A percentile compares a stretch with the other conserved stretches of the same genome.
Conservation (phyloP, 1,284 basidiomycete genomes). For the Leccinum pachyderme region DNA sequence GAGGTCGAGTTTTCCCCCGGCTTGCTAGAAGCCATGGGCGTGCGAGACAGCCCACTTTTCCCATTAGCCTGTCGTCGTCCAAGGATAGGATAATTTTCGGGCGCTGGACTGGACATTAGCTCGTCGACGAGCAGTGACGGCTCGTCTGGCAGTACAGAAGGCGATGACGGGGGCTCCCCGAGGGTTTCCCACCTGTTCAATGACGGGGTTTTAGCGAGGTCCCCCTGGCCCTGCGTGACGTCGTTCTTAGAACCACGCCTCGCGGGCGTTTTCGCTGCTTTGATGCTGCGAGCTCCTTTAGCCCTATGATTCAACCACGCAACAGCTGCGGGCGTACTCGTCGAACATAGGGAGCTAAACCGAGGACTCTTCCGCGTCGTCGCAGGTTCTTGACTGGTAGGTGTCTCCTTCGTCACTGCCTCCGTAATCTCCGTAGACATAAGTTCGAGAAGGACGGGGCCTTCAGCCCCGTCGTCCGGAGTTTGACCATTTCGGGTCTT, state of each 20-base stretch:
- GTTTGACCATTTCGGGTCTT: conserved; percentile 37
- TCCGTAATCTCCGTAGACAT: conserved; percentile 1
- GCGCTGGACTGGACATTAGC: conserved; percentile 35
- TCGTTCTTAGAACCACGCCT: conserved; percentile 1
- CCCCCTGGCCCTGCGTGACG: not conserved
- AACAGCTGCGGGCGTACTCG: conserved; percentile 10
- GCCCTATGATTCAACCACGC: conserved; percentile 1
- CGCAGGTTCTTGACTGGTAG: conserved; percentile 10
- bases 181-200: conserved; percentile 27
- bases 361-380: conserved; percentile 16
- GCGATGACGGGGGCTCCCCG: conserved; percentile 17
- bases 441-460: conserved; percentile 18
- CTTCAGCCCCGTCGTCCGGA: conserved; percentile 15
- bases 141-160: conserved; percentile 20
- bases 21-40: not conserved
- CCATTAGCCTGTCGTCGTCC: conserved; percentile 1
- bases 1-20: not conserved
- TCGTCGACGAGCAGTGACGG: conserved; percentile 37
- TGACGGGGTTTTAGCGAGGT: conserved; percentile 12
- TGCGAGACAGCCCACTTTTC: conserved; percentile 5
- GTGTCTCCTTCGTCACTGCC: not conserved
- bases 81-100: not conserved
- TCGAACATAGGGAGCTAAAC: conserved; percentile 5
- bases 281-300: conserved; percentile 2
- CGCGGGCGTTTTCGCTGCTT: conserved; percentile 14